Evolutionary conservation across 2,329 filamentous ascomycete species (phyloP).

Genomic region (Sphaceloma murrayae): DNA sequence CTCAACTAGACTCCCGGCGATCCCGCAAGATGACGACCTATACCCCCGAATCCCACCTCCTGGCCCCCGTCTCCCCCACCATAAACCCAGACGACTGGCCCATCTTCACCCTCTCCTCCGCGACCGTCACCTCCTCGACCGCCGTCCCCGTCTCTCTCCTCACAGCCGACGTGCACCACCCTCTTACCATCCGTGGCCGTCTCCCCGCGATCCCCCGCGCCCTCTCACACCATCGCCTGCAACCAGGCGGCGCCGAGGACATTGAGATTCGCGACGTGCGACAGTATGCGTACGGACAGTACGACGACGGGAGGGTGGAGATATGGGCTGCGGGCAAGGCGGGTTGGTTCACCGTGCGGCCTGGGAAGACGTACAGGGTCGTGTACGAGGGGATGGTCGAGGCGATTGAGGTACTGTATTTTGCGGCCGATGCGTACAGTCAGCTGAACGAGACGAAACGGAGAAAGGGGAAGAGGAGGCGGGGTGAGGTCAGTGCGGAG

Average conservation of each 20-base stretch:
- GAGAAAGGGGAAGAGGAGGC: conserved; percentile 12
- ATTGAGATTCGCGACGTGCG: conserved; percentile 49
- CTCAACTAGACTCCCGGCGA: not conserved
- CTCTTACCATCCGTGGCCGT: conserved; percentile 52
- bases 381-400: conserved; percentile 53
- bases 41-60: conserved; percentile 29
- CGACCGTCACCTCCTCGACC: conserved; percentile 41
- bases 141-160: conserved; percentile 48
- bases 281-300: conserved; percentile 40
- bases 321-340: conserved; percentile 57
- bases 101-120: conserved; percentile 52
- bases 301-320: conserved; percentile 48
- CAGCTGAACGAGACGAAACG: conserved; percentile 25
- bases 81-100: conserved; percentile 45
- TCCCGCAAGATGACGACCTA: conserved; percentile 28
- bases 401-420: conserved; percentile 56
- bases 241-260: conserved; percentile 20
- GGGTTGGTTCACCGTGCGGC: conserved; percentile 60
- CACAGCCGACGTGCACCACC: conserved; percentile 49
- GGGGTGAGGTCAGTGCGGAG: conserved; percentile 6
- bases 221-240: conserved; percentile 23
- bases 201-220: conserved; percentile 44
- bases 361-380: conserved; percentile 46
- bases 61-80: conserved; percentile 34
- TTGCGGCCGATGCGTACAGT: conserved; percentile 48